phyloP scores from a whole-genome alignment of 345 rosid genomes.

The Trapa incisa region DNA sequence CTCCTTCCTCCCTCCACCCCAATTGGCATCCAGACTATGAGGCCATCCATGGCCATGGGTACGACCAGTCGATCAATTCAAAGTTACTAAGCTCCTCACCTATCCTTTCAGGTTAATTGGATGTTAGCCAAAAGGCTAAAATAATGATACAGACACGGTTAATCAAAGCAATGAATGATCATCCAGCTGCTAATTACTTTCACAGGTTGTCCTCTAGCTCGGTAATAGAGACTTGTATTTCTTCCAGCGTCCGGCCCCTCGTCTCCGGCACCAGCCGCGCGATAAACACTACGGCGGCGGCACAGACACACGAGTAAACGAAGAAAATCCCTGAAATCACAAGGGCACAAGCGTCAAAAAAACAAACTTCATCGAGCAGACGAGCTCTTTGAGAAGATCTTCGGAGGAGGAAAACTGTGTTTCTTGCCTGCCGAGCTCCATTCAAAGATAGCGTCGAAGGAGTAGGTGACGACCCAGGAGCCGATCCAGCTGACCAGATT shows the following conservation, averaged over 20 bases:
- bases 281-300: slow-evolving; percentile 20
- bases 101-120: no score
- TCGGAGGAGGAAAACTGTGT: background rate
- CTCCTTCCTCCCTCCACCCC: no score
- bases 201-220: background rate
- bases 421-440: slow-evolving; percentile 42
- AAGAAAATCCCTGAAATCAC: slow-evolving; percentile 23
- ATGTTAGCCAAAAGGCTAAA: no score
- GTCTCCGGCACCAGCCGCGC: slow-evolving; percentile 48
- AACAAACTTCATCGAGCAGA: background rate
- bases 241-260: slow-evolving; percentile 48
- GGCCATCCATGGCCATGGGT: no score
- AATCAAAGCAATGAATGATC: no score
- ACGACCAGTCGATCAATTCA: no score
- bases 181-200: no score
- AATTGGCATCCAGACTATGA: no score
- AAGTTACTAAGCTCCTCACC: no score
- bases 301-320: slow-evolving; percentile 22
- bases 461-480: slow-evolving; percentile 37
- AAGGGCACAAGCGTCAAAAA: background rate
- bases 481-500: slow-evolving; percentile 34
- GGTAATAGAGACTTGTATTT: slow-evolving; percentile 33
- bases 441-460: slow-evolving; percentile 29
- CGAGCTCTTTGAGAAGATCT: background rate
- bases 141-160: no score